Evolutionary conservation across 2,329 filamentous ascomycete genomes (phyloP), one percentile per base, ranked within the genome.

Genomic region (Chaetomiaceae sp.): DNA sequence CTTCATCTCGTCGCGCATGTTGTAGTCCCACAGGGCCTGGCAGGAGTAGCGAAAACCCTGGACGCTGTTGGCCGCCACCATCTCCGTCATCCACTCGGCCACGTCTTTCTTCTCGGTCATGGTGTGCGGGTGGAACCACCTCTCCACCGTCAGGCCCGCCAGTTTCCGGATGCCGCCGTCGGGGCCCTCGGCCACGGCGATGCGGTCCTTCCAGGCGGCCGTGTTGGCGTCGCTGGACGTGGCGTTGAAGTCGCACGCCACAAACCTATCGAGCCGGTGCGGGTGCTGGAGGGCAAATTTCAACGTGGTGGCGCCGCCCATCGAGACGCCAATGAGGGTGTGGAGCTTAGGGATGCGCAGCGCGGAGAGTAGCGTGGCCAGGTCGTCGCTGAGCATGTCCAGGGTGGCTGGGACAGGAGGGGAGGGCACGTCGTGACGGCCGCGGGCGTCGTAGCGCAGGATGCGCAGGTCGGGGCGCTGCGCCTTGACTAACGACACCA

Each of bases 221-320:
- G 82, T 83, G 68, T 94, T 95, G 29, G 81, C 81, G 0, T 81
- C 69, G 49, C 84, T 87, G 0, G 83, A 81, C 5, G 79, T 74
- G 7, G 78, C 75, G 63, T 89, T 91, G 60, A 88, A 94, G 65
- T 93, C 87, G 64, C 86, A 90, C 3, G 83, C 75, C 18, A 91
- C 70, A 62, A 89, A 86, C 6, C 71, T 72, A 2, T 58, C 62
- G 12, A 88, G 66, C 35, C 78, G 73, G 1, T 68, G 52, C 0
- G 86, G 83, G 57, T 86, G 75, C 33, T 72, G 72, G 41, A 94
- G 75, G 0, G 84, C 83, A 42, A 85, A 81, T 60, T 84, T 83
- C 40, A 93, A 75, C 1, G 83, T 74, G 1, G 88, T 93, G 2
- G 84, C 86, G 42, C 88, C 88, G 52, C 88, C 88, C 62, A 93